Evolutionary conservation across 73 alveolate genomes (phyloP).

Genomic region (Paramecium octaurelia): DNA sequence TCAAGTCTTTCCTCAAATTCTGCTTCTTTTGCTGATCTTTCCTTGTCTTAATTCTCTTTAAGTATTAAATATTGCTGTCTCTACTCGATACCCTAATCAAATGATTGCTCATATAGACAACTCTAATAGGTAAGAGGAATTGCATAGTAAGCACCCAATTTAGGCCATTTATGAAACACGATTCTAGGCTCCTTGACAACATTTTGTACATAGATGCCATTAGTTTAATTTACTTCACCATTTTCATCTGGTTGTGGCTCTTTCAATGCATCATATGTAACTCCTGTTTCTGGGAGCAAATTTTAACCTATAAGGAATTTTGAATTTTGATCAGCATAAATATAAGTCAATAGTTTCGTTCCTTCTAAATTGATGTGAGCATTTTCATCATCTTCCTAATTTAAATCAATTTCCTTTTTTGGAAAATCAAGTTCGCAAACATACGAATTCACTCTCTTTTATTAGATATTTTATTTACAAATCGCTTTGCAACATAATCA

Average conservation of each 20-base stretch:
- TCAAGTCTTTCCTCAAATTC: slow-evolving; percentile 65
- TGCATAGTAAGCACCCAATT: slow-evolving; percentile 92
- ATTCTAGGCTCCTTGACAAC: slow-evolving; percentile 90
- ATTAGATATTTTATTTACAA: slow-evolving; percentile 7
- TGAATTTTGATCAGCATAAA: slow-evolving; percentile 73
- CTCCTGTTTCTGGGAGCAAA: slow-evolving; percentile 73
- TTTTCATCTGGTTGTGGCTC: slow-evolving; percentile 66
- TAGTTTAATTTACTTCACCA: slow-evolving; percentile 64
- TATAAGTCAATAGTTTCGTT: slow-evolving; percentile 73
- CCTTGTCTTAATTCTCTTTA: slow-evolving; percentile 85
- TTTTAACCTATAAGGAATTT: slow-evolving; percentile 70
- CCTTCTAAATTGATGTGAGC: slow-evolving; percentile 89
- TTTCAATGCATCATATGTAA: slow-evolving; percentile 79
- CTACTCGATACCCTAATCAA: slow-evolving; percentile 81
- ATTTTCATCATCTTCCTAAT: slow-evolving; percentile 83
- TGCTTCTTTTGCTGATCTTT: slow-evolving; percentile 68
- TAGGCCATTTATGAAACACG: slow-evolving; percentile 88
- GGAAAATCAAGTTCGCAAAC: slow-evolving; percentile 69
- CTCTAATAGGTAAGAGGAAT: slow-evolving; percentile 81
- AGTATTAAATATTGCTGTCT: slow-evolving; percentile 64
- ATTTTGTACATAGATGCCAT: slow-evolving; percentile 73
- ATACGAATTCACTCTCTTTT: slow-evolving; percentile 75
- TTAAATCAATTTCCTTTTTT: slow-evolving; percentile 52
- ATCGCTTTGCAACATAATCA: not conserved
- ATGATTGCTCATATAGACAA: slow-evolving; percentile 79